Evolutionary conservation across 371 early-diverging fungal genomes (phyloP).

Genomic region (Nosema granulosis): DNA sequence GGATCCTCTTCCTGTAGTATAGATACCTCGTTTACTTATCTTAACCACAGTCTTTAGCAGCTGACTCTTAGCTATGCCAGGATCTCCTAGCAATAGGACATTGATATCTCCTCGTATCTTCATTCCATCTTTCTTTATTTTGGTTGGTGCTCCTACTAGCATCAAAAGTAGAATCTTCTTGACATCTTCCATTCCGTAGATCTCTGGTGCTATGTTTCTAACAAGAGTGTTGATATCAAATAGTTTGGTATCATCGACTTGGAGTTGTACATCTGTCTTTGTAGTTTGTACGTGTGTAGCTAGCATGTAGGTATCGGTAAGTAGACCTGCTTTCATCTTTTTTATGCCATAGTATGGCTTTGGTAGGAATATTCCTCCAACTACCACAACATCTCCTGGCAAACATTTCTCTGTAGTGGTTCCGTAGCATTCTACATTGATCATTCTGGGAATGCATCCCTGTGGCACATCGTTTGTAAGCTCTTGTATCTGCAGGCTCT

Average conservation of each 20-base stretch:
- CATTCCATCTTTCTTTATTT: conserved; percentile 81
- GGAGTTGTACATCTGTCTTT: not conserved
- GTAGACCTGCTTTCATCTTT: conserved; percentile 81
- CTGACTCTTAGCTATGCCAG: conserved; percentile 78
- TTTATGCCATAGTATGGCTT: conserved; percentile 84
- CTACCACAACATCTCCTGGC: conserved; percentile 82
- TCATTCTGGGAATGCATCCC: conserved; percentile 90
- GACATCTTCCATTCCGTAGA: conserved; percentile 90
- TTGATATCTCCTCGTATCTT: conserved; percentile 74
- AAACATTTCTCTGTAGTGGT: conserved; percentile 74
- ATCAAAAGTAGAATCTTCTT: conserved; percentile 91
- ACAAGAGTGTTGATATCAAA: conserved; percentile 70
- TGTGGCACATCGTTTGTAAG: conserved; percentile 87
- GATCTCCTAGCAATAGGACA: conserved; percentile 75
- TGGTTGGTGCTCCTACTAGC: conserved; percentile 90
- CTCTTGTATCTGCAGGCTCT: conserved; percentile 65
- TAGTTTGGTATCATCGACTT: not conserved
- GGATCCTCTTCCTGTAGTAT: conserved; percentile 75
- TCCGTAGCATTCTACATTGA: conserved; percentile 81
- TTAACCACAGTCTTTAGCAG: conserved; percentile 68
- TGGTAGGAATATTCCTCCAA: conserved; percentile 85
- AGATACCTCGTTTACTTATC: conserved; percentile 61
- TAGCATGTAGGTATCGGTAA: conserved; percentile 88
- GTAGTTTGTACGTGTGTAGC: conserved; percentile 72
- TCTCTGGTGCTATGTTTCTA: conserved; percentile 85